Conservation (phyloP, 805 yeast species). For the Pichia membranifaciens region DNA sequence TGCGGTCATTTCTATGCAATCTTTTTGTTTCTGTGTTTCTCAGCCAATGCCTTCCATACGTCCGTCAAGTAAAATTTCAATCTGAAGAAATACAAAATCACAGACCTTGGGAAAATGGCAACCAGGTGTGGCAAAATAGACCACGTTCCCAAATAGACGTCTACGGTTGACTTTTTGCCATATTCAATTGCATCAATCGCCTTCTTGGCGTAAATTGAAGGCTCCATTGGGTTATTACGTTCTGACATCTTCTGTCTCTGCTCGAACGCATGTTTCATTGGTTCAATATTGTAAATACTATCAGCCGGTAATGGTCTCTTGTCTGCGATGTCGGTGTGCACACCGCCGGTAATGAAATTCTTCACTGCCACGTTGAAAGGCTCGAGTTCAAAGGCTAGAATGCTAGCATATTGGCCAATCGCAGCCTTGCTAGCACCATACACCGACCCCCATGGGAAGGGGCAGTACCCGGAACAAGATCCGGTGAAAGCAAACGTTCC, state of each 20-base stretch:
- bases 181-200: conserved; percentile 47
- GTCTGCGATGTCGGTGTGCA: conserved; percentile 64
- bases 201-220: conserved; percentile 50
- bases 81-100: conserved; percentile 23
- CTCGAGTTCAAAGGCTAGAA: conserved; percentile 58
- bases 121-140: conserved; percentile 21
- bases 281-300: conserved; percentile 49
- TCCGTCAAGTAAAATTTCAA: conserved; percentile 33
- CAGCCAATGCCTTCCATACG: conserved; percentile 28
- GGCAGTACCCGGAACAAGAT: conserved; percentile 56
- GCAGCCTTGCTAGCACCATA: conserved; percentile 73
- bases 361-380: conserved; percentile 69
- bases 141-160: conserved; percentile 51
- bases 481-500: conserved; percentile 75
- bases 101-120: conserved; percentile 24
- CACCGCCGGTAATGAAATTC: conserved; percentile 72
- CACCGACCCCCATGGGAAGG: conserved; percentile 65
- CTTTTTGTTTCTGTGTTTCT: conserved; percentile 10
- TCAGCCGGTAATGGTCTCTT: conserved; percentile 50
- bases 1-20: not conserved
- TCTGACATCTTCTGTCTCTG: conserved; percentile 55
- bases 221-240: conserved; percentile 51
- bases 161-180: conserved; percentile 35
- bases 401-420: conserved; percentile 63
- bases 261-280: conserved; percentile 43